A percentile compares a stretch with the other conserved stretches of the same genome.
Evolutionary conservation across 306 rosid genomes (phyloP).

Genomic region (Sindora glabra): DNA sequence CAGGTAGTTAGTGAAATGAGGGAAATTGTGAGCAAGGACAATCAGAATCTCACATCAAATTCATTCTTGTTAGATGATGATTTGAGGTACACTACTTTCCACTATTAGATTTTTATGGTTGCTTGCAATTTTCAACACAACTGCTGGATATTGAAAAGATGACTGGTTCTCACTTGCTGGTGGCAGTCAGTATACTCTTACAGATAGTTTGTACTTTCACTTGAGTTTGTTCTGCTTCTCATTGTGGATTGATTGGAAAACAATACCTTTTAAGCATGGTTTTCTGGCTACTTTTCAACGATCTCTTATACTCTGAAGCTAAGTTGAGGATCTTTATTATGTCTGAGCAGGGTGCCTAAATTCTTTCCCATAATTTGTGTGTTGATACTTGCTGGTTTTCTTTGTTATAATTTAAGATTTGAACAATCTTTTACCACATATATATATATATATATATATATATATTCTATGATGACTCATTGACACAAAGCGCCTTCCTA

Average conservation of each 20-base stretch:
- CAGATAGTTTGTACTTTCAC: neutral
- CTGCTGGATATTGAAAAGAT: neutral
- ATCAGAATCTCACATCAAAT: slow-evolving; percentile 79
- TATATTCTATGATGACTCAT: neutral
- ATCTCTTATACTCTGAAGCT: no score
- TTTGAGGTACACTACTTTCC: slow-evolving; percentile 57
- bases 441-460: neutral
- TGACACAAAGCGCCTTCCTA: no score
- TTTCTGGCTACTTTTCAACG: no score
- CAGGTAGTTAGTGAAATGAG: slow-evolving; percentile 99
- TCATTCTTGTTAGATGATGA: slow-evolving; percentile 98
- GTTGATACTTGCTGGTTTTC: no score
- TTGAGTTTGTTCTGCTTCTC: neutral
- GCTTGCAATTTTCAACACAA: slow-evolving; percentile 2
- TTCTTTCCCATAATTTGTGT: neutral
- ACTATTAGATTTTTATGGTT: neutral
- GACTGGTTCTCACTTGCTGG: neutral
- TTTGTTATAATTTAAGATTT: no score
- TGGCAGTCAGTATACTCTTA: neutral
- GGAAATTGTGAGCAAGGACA: slow-evolving; percentile 83
- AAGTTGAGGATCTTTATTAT: neutral
- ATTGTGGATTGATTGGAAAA: neutral
- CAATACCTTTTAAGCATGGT: no score
- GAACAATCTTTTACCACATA: neutral
- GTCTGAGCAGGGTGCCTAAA: neutral